Conservation (phyloP, 1,139 yeast genomes). For the Insectozyma bohioensis region DNA sequence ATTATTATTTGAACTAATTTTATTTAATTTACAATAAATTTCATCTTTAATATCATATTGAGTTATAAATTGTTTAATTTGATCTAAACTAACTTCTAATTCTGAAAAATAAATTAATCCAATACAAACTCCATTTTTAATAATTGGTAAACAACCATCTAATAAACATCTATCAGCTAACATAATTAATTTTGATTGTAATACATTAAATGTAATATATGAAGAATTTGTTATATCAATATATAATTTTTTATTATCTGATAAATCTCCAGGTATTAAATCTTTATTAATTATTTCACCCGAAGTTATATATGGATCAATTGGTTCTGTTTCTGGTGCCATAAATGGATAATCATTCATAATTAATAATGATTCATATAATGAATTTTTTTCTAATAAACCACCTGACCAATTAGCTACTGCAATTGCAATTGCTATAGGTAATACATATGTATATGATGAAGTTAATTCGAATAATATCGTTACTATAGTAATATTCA, state of each 20-base stretch:
- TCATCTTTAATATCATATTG: conserved; percentile 32
- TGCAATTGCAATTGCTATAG: conserved; percentile 57
- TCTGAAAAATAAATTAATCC: conserved; percentile 56
- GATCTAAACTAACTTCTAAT: conserved; percentile 53
- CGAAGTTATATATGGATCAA: conserved; percentile 33
- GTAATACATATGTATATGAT: conserved; percentile 58
- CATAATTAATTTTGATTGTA: conserved; percentile 34
- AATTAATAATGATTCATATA: conserved; percentile 51
- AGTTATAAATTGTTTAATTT: conserved; percentile 31
- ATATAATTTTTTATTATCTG: conserved; percentile 19
- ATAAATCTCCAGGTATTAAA: conserved; percentile 3
- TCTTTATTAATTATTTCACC: conserved; percentile 39
- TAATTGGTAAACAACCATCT: conserved; percentile 59
- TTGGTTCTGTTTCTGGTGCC: conserved; percentile 39
- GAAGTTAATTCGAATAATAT: conserved; percentile 63
- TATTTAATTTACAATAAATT: conserved; percentile 30
- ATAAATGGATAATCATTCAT: conserved; percentile 58
- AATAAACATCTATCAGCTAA: conserved; percentile 44
- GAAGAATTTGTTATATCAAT: conserved; percentile 43
- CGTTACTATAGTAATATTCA: conserved; percentile 62
- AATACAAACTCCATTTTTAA: conserved; percentile 35
- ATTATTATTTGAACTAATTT: conserved; percentile 12
- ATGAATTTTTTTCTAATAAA: conserved; percentile 50
- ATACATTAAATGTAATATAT: conserved; percentile 29
- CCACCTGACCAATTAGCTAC: conserved; percentile 62